These are phyloP conservation scores for Suillus weaverae DNA, from an alignment of 768 basidiomycete species.

Conservation along the genomic window DNA sequence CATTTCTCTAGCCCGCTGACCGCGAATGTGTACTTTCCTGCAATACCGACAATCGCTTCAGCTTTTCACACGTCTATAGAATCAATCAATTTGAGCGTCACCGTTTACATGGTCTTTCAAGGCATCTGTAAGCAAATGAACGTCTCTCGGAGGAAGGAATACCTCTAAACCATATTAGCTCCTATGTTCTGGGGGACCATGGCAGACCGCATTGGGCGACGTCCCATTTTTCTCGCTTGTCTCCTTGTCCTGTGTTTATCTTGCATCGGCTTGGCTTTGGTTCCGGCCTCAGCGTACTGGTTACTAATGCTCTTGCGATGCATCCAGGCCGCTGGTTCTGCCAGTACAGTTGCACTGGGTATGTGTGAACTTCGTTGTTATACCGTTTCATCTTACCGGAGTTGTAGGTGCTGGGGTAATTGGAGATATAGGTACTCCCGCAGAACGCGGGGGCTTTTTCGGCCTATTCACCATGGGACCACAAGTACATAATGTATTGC, in stretches of 20 bases:
- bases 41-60: slow-evolving; percentile 63
- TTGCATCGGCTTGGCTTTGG: slow-evolving; percentile 61
- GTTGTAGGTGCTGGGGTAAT: slow-evolving; percentile 68
- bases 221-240: slow-evolving; percentile 64
- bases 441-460: slow-evolving; percentile 73
- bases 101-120: slow-evolving; percentile 55
- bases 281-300: slow-evolving; percentile 68
- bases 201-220: slow-evolving; percentile 64
- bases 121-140: slow-evolving; percentile 38
- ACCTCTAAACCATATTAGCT: slow-evolving; percentile 33
- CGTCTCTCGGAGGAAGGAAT: not conserved
- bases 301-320: slow-evolving; percentile 77
- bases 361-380: slow-evolving; percentile 9
- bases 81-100: slow-evolving; percentile 77
- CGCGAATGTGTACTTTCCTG: slow-evolving; percentile 78
- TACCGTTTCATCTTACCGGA: slow-evolving; percentile 1
- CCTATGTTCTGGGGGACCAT: slow-evolving; percentile 64
- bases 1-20: slow-evolving; percentile 55
- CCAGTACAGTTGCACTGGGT: slow-evolving; percentile 78
- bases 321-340: slow-evolving; percentile 76
- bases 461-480: slow-evolving; percentile 68
- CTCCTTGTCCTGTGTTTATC: slow-evolving; percentile 61
- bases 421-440: slow-evolving; percentile 70
- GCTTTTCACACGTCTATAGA: slow-evolving; percentile 65
- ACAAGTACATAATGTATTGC: slow-evolving; percentile 39